Evolutionary conservation across 306 rosid species (phyloP), one percentile per base, ranked within the genome.

Genomic region (Pachyrhizus erosus): DNA sequence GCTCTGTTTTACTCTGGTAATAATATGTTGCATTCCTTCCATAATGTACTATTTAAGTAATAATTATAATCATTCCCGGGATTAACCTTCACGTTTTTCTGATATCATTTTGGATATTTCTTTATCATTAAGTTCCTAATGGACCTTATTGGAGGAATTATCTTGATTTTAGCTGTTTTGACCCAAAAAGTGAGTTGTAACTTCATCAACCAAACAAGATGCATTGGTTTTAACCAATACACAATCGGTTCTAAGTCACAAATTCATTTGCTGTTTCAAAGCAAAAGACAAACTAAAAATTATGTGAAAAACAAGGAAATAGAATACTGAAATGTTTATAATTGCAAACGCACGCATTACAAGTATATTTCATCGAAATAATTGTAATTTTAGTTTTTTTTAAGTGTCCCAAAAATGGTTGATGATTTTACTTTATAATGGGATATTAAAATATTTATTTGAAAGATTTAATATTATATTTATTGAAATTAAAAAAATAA

Each of bases 11-110:
- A 84, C 74, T 34, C 66, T 88, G 82, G 79, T 83, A 85, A 89
- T 91, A 91, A 78, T 78, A 58, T 83, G 87, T 85, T 73, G 51
- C 66, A 75, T 65, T 77, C 43, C 54, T 80, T 78, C 62, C 87
- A 79, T 82, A 69, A 76, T 78, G 80, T 82, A 73, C 85, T 88
- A 85, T 73, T 84, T 68, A 54, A 67, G 83, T 81, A 37, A 60
- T 73, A 68, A 74, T 81, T 80, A 33, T 77, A 48, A 51, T 68
- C 75, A 81, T 78, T 83, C 14, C 76, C 4, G 29, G 66, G 75
- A 24, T 61, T 77, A 77, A 70, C 70, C 66, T 66, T 48, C 60
- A 60, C 40, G 23, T 26, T 37, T 70, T 83, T 60, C 49, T 70
- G 49, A 62, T 31, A 27, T 61, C 60, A 55, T 82, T 66, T 54